phyloP scores from a whole-genome alignment of 768 basidiomycete species.

The Mycena amicta region DNA sequence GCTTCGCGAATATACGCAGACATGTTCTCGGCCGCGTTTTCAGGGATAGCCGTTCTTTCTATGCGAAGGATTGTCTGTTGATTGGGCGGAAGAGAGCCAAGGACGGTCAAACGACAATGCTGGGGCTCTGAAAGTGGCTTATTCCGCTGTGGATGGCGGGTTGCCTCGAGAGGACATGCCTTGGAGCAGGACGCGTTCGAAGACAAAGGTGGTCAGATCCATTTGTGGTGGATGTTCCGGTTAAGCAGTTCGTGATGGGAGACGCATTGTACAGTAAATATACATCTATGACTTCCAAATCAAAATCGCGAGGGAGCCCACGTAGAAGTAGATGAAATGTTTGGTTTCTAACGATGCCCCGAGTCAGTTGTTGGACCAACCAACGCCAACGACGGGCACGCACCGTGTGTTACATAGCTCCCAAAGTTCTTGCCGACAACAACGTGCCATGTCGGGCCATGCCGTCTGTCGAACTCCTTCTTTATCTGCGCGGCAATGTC shows the following conservation, averaged over 20 bases:
- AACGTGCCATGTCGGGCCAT: constrained; percentile 97
- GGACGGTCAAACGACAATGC: constrained; percentile 49
- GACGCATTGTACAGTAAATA: not conserved
- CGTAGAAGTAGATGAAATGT: constrained; percentile 98
- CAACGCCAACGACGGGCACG: constrained; percentile 31
- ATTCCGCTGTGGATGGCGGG: not conserved
- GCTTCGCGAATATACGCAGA: constrained; percentile 32
- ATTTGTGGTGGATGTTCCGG: not conserved
- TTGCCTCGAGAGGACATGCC: constrained; percentile 5
- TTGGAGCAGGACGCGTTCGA: constrained; percentile 21
- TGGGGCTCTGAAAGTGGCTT: constrained; percentile 22
- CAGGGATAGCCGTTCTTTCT: constrained; percentile 72
- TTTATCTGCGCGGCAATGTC: constrained; percentile 98
- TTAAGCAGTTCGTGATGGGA: not conserved
- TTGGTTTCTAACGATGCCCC: constrained; percentile 78
- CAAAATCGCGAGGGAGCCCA: constrained; percentile 90
- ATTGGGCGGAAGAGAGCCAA: constrained; percentile 59
- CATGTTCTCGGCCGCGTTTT: constrained; percentile 38
- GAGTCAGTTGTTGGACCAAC: constrained; percentile 2
- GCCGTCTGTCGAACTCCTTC: constrained; percentile 93
- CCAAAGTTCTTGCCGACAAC: constrained; percentile 99
- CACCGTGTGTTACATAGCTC: constrained; percentile 96
- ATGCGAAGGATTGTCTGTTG: constrained; percentile 69
- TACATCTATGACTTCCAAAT: constrained; percentile 78
- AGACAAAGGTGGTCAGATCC: constrained; percentile 5